Conservation (phyloP, 306 rosid genomes). For the Arachis stenosperma region DNA sequence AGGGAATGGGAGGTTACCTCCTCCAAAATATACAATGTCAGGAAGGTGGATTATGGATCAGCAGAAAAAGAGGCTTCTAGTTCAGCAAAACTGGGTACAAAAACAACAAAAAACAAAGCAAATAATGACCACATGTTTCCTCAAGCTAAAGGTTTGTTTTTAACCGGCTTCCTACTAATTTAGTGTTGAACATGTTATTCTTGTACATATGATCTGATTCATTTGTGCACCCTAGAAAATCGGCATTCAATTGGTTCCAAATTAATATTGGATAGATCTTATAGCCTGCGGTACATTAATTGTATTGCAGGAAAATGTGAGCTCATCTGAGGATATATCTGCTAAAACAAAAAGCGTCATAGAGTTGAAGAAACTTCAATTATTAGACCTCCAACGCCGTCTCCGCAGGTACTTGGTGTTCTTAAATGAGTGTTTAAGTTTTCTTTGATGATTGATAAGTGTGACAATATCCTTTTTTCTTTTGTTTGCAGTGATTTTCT, state of each 20-base stretch:
- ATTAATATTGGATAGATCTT: constrained; percentile 13
- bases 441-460: constrained; percentile 8
- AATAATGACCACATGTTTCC: constrained; percentile 67
- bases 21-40: constrained; percentile 86
- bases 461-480: constrained; percentile 36
- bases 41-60: constrained; percentile 87
- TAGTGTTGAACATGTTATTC: constrained; percentile 11
- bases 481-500: constrained; percentile 78
- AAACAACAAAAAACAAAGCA: constrained; percentile 81
- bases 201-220: constrained; percentile 9
- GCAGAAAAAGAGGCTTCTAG: constrained; percentile 70
- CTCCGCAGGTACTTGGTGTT: constrained; percentile 68
- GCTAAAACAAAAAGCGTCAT: constrained; percentile 97
- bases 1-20: constrained; percentile 53
- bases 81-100: constrained; percentile 66
- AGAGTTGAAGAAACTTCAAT: constrained; percentile 96
- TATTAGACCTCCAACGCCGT: constrained; percentile 91
- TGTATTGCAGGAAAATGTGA: constrained; percentile 77
- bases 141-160: constrained; percentile 77
- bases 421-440: constrained; percentile 16
- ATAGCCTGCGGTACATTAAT: constrained; percentile 30
- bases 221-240: constrained; percentile 6
- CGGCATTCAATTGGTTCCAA: constrained; percentile 23
- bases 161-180: neutral
- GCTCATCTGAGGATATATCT: constrained; percentile 95